These are phyloP conservation scores for Ophiosphaerella korrae DNA, from an alignment of 2,329 filamentous ascomycete genomes.

Conservation along the genomic window DNA sequence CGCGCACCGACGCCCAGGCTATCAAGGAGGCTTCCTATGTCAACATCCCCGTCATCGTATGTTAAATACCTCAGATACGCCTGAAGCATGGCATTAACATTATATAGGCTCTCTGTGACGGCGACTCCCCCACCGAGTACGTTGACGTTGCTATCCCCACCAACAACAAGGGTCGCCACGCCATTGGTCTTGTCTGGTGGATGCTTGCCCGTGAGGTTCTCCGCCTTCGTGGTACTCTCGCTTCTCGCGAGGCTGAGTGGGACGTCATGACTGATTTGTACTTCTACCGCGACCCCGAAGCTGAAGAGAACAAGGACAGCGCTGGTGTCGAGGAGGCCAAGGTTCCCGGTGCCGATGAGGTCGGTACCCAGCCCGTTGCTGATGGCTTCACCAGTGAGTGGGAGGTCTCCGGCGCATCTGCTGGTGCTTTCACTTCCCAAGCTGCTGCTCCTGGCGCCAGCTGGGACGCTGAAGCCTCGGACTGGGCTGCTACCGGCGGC, in stretches of 20 bases:
- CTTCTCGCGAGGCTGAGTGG: conserved; percentile 95
- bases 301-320: conserved; percentile 96
- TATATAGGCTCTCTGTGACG: conserved; percentile 84
- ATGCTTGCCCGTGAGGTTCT: conserved; percentile 99
- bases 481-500: conserved; percentile 67
- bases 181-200: conserved; percentile 99
- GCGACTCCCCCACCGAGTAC: conserved; percentile 99
- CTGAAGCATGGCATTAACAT: conserved; percentile 9
- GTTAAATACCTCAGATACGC: conserved; percentile 4
- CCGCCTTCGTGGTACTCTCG: conserved; percentile 95
- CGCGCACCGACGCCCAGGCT: conserved; percentile 98
- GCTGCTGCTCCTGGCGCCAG: conserved; percentile 67
- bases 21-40: conserved; percentile 99
- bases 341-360: conserved; percentile 82
- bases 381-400: conserved; percentile 82
- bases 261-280: conserved; percentile 99
- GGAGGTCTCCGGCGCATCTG: conserved; percentile 73
- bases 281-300: conserved; percentile 99
- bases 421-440: conserved; percentile 63
- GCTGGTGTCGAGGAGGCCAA: conserved; percentile 83
- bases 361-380: conserved; percentile 77
- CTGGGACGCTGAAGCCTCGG: conserved; percentile 67
- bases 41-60: conserved; percentile 95
- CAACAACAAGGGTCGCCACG: conserved; percentile 99
- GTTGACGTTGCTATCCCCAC: conserved; percentile 99